Base-by-base conservation (phyloP, 805 yeast genomes). In the Starmerella kuoi region DNA sequence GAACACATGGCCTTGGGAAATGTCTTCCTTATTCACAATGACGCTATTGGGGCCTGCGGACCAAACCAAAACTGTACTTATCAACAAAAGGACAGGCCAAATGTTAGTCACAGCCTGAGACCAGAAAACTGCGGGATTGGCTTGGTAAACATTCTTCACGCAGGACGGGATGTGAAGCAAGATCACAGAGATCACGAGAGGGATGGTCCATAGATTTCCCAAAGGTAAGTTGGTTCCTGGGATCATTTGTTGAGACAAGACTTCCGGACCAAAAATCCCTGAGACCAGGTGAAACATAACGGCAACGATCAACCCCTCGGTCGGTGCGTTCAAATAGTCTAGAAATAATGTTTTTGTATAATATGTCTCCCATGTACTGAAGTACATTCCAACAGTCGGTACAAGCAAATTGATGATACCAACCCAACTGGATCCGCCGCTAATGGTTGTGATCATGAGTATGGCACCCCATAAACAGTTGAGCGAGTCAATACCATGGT, bases 311-410 rank as follows among this genome's bases (percentile, higher is more conserved):
- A 88, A 80, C 4, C 97, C 98, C 63, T 91, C 97, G 5, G 91
- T 95, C 1, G 98, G 98, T 0, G 97, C 98, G 31, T 93, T 81
- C 54, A 85, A 71, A 52, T 75, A 79, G 33, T 91, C 80, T 41
- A 88, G 68, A 59, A 73, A 88, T 44, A 88, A 65, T 24, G 78
- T 79, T 57, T 85, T 93, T 0, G 96, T 87, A 60, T 84, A 88
- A 59, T 73, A 87, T 52, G 87, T 94, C 63, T 87, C 96, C 96
- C 96, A 87, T 0, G 96, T 85, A 37, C 93, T 79, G 39, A 82
- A 60, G 58, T 61, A 65, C 67, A 66, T 63, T 41, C 66, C 67
- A 12, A 61, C 45, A 41, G 82, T 86, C 3, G 85, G 64, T 9
- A 60, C 58, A 23, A 58, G 42, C 40, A 61, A 54, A 37, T 55